Base-by-base conservation (phyloP, 164 flowering plant genomes). In the Akebia trifoliata region DNA sequence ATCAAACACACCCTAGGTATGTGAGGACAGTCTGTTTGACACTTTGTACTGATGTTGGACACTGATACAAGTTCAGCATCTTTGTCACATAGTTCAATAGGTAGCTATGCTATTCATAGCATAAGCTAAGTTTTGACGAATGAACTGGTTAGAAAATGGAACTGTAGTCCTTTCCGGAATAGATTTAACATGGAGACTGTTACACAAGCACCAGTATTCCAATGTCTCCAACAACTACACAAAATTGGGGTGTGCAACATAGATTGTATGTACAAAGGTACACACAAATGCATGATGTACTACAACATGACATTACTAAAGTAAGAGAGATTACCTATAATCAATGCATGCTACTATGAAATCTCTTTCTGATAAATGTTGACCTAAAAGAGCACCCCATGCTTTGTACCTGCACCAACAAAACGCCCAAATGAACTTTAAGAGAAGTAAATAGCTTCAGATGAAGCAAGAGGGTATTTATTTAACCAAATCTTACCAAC, bases 341-440 rank as follows among this genome's bases (percentile, higher is more conserved):
- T 93, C 99, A 66, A 93, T 72, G 72, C 96, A 93, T 63, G 99
- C 99, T 54, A 93, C 97, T 24, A 93, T 79, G 54, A 93, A 66
- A 68, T 74, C 96, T 66, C 90, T 81, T 68, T 90, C 97, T 45
- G 95, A 79, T 70, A 93, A 66, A 57, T 84, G 86, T 50, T 63
- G 71, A 54, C 99, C 99, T 58, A 93, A 65, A 69, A 93, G 90
- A 59, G 89, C 74, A 59, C 99, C 99, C 97, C 97, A 93, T 60
- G 99, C 99, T 75, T 89, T 90, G 65, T 90, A 85, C 64, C 98
- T 92, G 74, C 65, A 75, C 53, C 55, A 64, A 51, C 44, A 67
- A 39, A 38, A 62, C 31, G 10, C 49, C 5, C n/a, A 25, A 8
- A 36, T 11, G 8, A 11, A 35, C 29, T 31, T 35, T 5, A 34